phyloP scores from a whole-genome alignment of 768 basidiomycete species.

The Tylopilus subfusipes region DNA sequence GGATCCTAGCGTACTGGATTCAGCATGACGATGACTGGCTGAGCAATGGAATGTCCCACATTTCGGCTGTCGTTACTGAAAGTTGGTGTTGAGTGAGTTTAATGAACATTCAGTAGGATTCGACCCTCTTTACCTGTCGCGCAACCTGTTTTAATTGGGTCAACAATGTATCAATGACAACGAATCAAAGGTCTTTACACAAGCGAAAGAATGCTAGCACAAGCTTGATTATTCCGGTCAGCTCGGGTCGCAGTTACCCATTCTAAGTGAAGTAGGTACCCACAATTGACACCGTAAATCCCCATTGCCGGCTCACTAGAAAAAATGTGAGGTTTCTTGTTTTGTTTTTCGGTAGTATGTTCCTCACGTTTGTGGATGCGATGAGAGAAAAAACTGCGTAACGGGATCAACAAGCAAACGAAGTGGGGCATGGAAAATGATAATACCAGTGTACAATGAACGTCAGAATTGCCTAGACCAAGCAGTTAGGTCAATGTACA shows the following conservation, averaged over 20 bases:
- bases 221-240: conserved; percentile 19
- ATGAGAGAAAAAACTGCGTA: conserved; percentile 7
- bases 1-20: conserved; percentile 21
- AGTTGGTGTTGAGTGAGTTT: conserved; percentile 12
- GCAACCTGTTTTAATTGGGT: conserved; percentile 31
- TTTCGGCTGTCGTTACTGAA: conserved; percentile 30
- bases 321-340: not conserved
- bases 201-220: conserved; percentile 30
- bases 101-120: conserved; percentile 6
- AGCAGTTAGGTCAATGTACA: not conserved
- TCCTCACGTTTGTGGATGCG: conserved; percentile 15
- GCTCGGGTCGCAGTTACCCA: not conserved
- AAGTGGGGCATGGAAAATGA: not conserved
- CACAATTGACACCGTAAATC: conserved; percentile 34
- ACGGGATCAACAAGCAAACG: not conserved
- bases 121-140: conserved; percentile 23
- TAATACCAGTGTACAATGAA: conserved; percentile 49
- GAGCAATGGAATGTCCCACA: conserved; percentile 16
- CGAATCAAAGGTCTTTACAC: conserved; percentile 19
- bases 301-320: conserved; percentile 30
- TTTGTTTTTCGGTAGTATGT: not conserved
- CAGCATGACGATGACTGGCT: not conserved
- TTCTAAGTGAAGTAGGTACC: conserved; percentile 15
- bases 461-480: conserved; percentile 44
- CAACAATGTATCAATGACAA: not conserved